A percentile compares a stretch with the other conserved stretches of the same genome.
These are phyloP conservation scores for Teratosphaeria viscida DNA, from an alignment of 2,329 filamentous ascomycete genomes.

Conservation along the genomic window DNA sequence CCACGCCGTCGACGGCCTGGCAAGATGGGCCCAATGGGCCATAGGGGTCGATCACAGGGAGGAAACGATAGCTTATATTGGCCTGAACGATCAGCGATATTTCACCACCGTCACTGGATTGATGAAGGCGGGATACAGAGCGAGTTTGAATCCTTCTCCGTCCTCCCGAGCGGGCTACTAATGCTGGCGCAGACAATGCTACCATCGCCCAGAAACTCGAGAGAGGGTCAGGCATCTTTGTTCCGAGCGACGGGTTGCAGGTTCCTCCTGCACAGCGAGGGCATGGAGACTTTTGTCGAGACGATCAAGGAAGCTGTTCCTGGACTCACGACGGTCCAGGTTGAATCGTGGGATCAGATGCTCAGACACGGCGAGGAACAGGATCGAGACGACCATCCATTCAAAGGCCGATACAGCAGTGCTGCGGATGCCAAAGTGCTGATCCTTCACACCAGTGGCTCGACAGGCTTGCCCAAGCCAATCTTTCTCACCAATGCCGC, in stretches of 20 bases:
- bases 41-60: conserved; percentile 6
- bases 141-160: too few species aligned
- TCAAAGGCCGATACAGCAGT: background rate
- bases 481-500: conserved; percentile 1
- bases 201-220: conserved; percentile 2
- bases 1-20: conserved; percentile 10
- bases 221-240: conserved; percentile 1
- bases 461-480: conserved; percentile 4
- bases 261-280: conserved; percentile 1
- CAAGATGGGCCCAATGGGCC: conserved; percentile 9
- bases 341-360: conserved; percentile 1
- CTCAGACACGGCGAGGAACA: background rate
- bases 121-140: conserved; percentile 2
- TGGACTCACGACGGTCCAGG: background rate
- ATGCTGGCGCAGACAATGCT: background rate
- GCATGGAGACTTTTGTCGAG: background rate
- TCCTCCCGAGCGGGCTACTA: background rate
- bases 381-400: background rate
- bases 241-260: background rate
- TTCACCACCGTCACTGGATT: background rate
- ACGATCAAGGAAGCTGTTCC: background rate
- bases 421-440: background rate
- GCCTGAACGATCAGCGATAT: conserved; percentile 2
- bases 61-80: conserved; percentile 5
- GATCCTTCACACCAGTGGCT: conserved; percentile 4